Base-by-base conservation (phyloP, 1,284 basidiomycete genomes). In the Pulveroboletus sp. region DNA sequence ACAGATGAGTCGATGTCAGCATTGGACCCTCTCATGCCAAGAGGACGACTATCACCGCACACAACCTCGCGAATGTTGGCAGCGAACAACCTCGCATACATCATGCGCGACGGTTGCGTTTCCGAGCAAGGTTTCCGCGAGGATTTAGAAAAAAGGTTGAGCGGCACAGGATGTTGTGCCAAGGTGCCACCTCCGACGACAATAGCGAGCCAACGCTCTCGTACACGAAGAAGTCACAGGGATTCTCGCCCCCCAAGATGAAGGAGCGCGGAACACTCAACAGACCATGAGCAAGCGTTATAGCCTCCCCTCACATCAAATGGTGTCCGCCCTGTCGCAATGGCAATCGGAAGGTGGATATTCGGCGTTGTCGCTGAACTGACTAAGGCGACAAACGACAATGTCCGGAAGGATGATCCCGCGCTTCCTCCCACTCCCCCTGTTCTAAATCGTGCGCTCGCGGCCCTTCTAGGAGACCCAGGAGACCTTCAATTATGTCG, bases 1-100 rank as follows among this genome's bases (percentile, higher is more conserved):
- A 49, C 69, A 95, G 97, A 99, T 68, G 97, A 99, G 77, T 91
- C 93, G 2, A 98, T 95, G 8, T 97, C 94, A 3, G 95, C 96
- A 7, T 82, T 99, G 56, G 97, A 99, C 74, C 83, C 88, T 21
- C 90, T 89, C 1, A 91, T 93, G 4, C 87, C 26, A 89, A 91
- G 72, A 87, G 84, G 67, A 97, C 95, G 0, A 99, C 96, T 66
- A 88, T 98, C 58, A 97, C 98, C 73, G 98, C 95, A 0, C 96
- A 98, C 71, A 95, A 98, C 66, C 82, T 98, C 13, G 87, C 88
- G 1, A 91, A 95, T 65, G 91, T 99, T 63, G 76, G 76, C 6
- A n/a, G 53, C 77, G 0, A 73, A 78, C 17, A 95, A 98, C 71
- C 98, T 96, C 63, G 89, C 96, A 16, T 98, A 98, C 70, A 89